Conservation (phyloP, 257 asterid species). For the Przewalskia tangutica region DNA sequence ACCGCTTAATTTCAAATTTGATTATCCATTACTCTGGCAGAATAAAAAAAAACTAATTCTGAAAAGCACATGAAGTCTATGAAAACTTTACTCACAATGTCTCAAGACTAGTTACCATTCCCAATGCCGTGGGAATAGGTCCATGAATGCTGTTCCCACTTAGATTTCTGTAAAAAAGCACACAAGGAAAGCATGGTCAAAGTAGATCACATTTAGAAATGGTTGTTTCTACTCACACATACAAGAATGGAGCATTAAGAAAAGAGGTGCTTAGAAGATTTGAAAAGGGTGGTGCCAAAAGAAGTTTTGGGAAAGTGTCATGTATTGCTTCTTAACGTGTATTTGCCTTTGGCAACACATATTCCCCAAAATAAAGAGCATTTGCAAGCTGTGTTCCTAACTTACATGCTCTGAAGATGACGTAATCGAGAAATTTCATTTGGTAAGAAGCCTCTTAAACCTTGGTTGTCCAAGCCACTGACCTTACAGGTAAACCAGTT, state of each 20-base stretch:
- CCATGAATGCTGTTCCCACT: slow-evolving; percentile 87
- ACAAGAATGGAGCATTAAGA: neutral
- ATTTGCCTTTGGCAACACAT: neutral
- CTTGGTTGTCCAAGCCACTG: slow-evolving; percentile 95
- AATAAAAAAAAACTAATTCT: neutral
- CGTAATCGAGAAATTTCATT: slow-evolving; percentile 55
- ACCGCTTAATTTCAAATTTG: neutral
- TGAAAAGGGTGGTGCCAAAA: neutral
- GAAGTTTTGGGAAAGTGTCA: neutral
- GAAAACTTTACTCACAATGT: slow-evolving; percentile 46
- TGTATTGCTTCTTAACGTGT: neutral
- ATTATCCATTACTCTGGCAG: neutral
- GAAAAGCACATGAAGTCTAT: neutral
- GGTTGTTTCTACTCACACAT: neutral
- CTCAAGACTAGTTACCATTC: slow-evolving; percentile 52
- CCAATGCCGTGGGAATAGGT: slow-evolving; percentile 71
- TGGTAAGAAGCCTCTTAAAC: slow-evolving; percentile 78
- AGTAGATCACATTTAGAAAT: neutral
- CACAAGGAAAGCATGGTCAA: slow-evolving; percentile 1
- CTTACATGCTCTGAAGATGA: slow-evolving; percentile 97
- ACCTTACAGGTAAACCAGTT: slow-evolving; percentile 21
- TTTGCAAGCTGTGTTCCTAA: slow-evolving; percentile 8
- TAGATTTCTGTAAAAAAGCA: slow-evolving; percentile 53
- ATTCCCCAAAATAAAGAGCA: neutral
- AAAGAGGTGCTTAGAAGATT: neutral